A percentile compares a stretch with the other conserved stretches of the same genome.
Conservation (phyloP, 305 asterid species). For the Fraxinus velutina region DNA sequence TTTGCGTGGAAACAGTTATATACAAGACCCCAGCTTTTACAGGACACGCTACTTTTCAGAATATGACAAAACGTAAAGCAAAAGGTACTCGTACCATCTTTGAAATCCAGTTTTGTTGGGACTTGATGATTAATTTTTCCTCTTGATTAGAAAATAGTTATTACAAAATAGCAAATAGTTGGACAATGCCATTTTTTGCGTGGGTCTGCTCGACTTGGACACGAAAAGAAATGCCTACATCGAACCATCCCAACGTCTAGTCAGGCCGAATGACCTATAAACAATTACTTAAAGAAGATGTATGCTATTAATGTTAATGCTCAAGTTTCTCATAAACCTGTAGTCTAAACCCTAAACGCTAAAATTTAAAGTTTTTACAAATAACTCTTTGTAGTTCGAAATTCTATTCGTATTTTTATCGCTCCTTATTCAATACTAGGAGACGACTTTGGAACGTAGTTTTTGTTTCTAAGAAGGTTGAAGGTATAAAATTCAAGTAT, state of each 20-base stretch:
- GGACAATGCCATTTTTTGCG: not conserved
- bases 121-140: not conserved
- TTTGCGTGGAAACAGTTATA: not conserved
- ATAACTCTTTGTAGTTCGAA: too few species aligned
- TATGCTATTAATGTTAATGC: too few species aligned
- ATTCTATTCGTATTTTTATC: not conserved
- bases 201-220: not conserved
- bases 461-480: too few species aligned
- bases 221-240: too few species aligned
- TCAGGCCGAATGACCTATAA: too few species aligned
- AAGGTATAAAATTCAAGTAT: too few species aligned
- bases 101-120: not conserved
- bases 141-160: not conserved
- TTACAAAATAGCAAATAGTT: too few species aligned
- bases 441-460: not conserved
- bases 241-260: too few species aligned
- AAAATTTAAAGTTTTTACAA: too few species aligned
- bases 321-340: too few species aligned
- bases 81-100: not conserved
- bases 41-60: not conserved
- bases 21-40: not conserved
- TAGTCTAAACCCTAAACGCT: too few species aligned
- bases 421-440: not conserved
- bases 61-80: not conserved
- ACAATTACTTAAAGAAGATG: too few species aligned